Base-by-base conservation (phyloP, 108 stramenopile genomes). In the Asterionellopsis glacialis region DNA sequence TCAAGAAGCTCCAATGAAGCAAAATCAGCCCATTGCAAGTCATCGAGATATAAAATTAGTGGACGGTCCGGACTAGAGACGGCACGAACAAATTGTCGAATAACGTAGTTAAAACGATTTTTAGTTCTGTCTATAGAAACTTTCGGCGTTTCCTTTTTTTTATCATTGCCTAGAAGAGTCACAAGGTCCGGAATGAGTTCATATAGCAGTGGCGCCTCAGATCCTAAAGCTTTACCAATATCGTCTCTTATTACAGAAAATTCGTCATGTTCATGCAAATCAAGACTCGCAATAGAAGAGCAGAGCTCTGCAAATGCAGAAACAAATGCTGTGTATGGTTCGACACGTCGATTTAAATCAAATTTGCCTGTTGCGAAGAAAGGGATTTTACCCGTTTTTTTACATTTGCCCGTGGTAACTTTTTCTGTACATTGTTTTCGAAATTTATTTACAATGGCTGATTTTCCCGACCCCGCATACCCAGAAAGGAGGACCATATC, bases 11-110 rank as follows among this genome's bases (percentile, higher is more conserved):
- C 55, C 7, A 77, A 33, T 15, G 76, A 68, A 18, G 57, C 67
- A 0, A 27, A 11, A 47, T 73, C 74, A 13, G 64, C 64, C 74
- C 69, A 75, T 40, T 75, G 69, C 45, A 75, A 22, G 45, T 64
- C 69, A 22, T 61, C 67, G 19, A 75, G 21, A 19, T 53, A 58
- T 23, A 74, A 53, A 9, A 69, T 45, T 0, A 68, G 28, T 42
- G 33, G 33, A 7, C 67, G 56, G 12, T 25, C 5, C 27, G 57
- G 65, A 0, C 51, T 21, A 33, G 64, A 72, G 9, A 61, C 38
- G 7, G 57, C 50, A 18, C 45, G 21, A 14, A 66, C 19, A 11
- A 72, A 66, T 6, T 24, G n/a, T 4, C 42, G 22, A 24, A 72
- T 13, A 7, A 48, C 10, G 23, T 45, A 64, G 11, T 66, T 47